Percentiles rank a stretch among this genome's conserved stretches.
Conservation (phyloP, 306 rosid genomes). For the Elaeagnus macrophylla region DNA sequence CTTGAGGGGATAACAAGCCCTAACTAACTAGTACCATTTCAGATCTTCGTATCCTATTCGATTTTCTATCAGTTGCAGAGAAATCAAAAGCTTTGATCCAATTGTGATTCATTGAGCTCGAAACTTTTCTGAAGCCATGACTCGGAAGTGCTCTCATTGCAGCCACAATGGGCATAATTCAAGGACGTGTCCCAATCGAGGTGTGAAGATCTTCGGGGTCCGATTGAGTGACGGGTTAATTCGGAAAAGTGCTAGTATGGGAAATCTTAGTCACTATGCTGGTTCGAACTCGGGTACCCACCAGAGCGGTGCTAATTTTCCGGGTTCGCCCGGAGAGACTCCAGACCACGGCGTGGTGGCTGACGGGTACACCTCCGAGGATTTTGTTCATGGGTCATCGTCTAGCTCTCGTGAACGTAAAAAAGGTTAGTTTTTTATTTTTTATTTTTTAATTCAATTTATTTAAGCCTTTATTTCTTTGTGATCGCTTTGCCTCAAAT, state of each 20-base stretch:
- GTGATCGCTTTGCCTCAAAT: not conserved
- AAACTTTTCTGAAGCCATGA: slow-evolving; percentile 35
- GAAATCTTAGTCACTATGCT: slow-evolving; percentile 78
- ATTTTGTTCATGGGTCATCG: slow-evolving; percentile 91
- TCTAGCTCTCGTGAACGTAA: slow-evolving; percentile 87
- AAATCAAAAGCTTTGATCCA: slow-evolving; percentile 5
- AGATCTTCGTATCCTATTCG: not conserved
- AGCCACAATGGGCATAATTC: slow-evolving; percentile 98
- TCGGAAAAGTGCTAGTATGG: slow-evolving; percentile 97
- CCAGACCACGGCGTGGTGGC: slow-evolving; percentile 61
- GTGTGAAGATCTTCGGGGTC: slow-evolving; percentile 88
- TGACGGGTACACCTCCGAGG: slow-evolving; percentile 95
- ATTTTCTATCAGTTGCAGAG: too few relatives aligned
- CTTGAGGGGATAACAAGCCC: too few relatives aligned
- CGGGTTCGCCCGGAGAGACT: slow-evolving; percentile 74
- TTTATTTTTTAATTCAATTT: not conserved
- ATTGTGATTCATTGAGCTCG: slow-evolving; percentile 7
- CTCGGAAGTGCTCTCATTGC: slow-evolving; percentile 96
- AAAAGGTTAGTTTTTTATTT: slow-evolving; percentile 47
- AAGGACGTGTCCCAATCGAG: slow-evolving; percentile 91
- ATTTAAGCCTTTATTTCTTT: not conserved
- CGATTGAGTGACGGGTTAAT: slow-evolving; percentile 90
- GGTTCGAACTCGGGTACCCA: slow-evolving; percentile 36
- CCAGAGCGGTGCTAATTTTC: slow-evolving; percentile 37
- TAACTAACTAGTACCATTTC: too few relatives aligned